phyloP scores from a whole-genome alignment of 306 rosid genomes.

The Adenanthera pavonina region DNA sequence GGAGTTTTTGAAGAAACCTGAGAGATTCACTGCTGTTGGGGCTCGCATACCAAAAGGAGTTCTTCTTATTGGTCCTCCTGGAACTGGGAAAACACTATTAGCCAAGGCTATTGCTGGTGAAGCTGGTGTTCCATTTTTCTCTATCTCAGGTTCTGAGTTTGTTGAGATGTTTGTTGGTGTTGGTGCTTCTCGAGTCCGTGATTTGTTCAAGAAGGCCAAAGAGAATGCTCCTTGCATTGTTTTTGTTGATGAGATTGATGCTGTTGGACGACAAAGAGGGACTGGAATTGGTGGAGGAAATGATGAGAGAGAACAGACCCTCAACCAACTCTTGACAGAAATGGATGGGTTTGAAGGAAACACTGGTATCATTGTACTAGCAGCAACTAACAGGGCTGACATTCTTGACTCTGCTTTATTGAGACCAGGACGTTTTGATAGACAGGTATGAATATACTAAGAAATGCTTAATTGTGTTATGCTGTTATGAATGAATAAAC shows the following conservation, averaged over 20 bases:
- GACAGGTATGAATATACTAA: slow-evolving; percentile 63
- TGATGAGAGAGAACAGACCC: slow-evolving; percentile 98
- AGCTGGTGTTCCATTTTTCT: slow-evolving; percentile 98
- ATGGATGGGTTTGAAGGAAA: slow-evolving; percentile 99
- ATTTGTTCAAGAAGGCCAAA: slow-evolving; percentile 97
- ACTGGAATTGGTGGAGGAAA: slow-evolving; percentile 99
- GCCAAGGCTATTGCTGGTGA: slow-evolving; percentile 99
- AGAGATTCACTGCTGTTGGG: slow-evolving; percentile 96
- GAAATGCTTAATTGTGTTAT: slow-evolving; percentile 12
- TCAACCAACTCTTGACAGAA: slow-evolving; percentile 97
- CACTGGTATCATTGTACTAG: slow-evolving; percentile 91
- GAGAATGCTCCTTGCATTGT: slow-evolving; percentile 99
- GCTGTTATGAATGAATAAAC: slow-evolving; percentile 5
- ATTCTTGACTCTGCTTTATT: slow-evolving; percentile 95
- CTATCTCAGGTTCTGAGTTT: slow-evolving; percentile 97
- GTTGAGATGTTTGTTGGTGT: slow-evolving; percentile 99
- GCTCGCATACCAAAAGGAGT: slow-evolving; percentile 99
- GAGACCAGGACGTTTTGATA: slow-evolving; percentile 95
- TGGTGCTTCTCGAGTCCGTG: slow-evolving; percentile 98
- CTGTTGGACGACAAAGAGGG: slow-evolving; percentile 96
- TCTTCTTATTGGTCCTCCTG: slow-evolving; percentile 98
- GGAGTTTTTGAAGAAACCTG: slow-evolving; percentile 95
- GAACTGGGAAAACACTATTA: slow-evolving; percentile 94
- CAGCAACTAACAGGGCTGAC: slow-evolving; percentile 99
- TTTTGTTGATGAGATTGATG: slow-evolving; percentile 98